Percentiles rank a stretch among this genome's conserved stretches.
Evolutionary conservation across 1,139 yeast species (phyloP).

Genomic region (Yamadazyma membranifaciens): DNA sequence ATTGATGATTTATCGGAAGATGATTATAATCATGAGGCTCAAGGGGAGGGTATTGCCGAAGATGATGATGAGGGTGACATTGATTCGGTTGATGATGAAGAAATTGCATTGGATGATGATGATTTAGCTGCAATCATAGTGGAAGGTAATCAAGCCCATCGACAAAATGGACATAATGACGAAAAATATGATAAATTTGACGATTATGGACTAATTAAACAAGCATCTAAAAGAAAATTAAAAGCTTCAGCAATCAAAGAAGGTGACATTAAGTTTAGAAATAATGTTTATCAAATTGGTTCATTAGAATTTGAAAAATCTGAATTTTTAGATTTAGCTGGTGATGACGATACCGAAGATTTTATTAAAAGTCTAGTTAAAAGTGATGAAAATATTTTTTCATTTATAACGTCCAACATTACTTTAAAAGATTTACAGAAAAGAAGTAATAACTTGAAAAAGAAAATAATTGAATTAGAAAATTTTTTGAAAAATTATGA

Average conservation of each 20-base stretch:
- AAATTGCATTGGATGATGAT: constrained; percentile 5
- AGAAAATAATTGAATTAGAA: constrained; percentile 35
- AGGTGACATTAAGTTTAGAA: constrained; percentile 17
- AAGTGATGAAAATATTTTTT: constrained; percentile 44
- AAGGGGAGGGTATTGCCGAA: constrained; percentile 9
- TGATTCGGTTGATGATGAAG: constrained; percentile 8
- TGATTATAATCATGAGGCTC: constrained; percentile 5
- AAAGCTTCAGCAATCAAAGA: constrained; percentile 11
- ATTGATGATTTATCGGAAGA: constrained; percentile 5
- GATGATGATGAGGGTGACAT: constrained; percentile 7
- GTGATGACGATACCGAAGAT: constrained; percentile 50
- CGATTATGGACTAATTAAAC: neutral
- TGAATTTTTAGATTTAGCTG: constrained; percentile 45
- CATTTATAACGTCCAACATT: constrained; percentile 45
- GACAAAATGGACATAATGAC: neutral
- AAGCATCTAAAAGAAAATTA: constrained; percentile 4
- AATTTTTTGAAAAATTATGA: constrained; percentile 37
- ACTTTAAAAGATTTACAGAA: constrained; percentile 48
- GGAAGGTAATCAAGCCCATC: constrained; percentile 1
- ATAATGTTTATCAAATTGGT: constrained; percentile 50
- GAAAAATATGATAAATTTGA: constrained; percentile 7
- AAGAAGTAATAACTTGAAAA: constrained; percentile 40
- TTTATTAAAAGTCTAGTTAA: constrained; percentile 48
- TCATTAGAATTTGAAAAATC: constrained; percentile 55
- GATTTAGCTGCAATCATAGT: constrained; percentile 1